phyloP scores from a whole-genome alignment of 2,329 filamentous ascomycete species.

The Calonectria honghensis region DNA sequence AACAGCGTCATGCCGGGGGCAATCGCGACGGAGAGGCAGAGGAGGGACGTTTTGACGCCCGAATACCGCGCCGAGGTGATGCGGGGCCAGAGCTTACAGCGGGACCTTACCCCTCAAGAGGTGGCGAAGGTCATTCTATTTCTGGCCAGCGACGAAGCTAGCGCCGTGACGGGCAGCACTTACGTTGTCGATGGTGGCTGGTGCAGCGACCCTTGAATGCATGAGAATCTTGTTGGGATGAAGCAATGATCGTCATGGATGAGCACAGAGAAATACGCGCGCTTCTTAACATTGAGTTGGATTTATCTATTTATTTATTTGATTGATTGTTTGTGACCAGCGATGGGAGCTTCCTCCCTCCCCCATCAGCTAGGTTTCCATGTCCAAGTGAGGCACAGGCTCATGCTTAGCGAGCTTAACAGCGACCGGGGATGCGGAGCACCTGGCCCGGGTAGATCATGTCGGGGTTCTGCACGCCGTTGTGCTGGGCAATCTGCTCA shows the following conservation, averaged over 20 bases:
- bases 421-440: constrained; percentile 59
- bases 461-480: constrained; percentile 64
- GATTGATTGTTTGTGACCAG: neutral
- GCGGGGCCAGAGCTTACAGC: constrained; percentile 64
- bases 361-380: neutral
- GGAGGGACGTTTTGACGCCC: constrained; percentile 64
- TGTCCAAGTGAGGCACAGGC: neutral
- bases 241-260: neutral
- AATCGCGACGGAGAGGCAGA: constrained; percentile 67
- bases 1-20: constrained; percentile 71
- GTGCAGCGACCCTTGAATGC: constrained; percentile 49
- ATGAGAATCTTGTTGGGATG: neutral
- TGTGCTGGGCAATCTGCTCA: constrained; percentile 63
- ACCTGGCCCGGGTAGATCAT: constrained; percentile 66
- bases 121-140: constrained; percentile 68
- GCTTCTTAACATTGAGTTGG: neutral
- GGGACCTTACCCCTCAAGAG: constrained; percentile 64
- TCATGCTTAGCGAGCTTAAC: neutral
- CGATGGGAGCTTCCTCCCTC: neutral
- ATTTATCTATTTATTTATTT: neutral
- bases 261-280: neutral
- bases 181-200: constrained; percentile 60
- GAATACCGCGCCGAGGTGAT: constrained; percentile 64
- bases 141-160: constrained; percentile 67
- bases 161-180: constrained; percentile 66